These are phyloP conservation scores for Articulospora tetracladia DNA, from an alignment of 495 filamentous ascomycete genomes.

Conservation along the genomic window DNA sequence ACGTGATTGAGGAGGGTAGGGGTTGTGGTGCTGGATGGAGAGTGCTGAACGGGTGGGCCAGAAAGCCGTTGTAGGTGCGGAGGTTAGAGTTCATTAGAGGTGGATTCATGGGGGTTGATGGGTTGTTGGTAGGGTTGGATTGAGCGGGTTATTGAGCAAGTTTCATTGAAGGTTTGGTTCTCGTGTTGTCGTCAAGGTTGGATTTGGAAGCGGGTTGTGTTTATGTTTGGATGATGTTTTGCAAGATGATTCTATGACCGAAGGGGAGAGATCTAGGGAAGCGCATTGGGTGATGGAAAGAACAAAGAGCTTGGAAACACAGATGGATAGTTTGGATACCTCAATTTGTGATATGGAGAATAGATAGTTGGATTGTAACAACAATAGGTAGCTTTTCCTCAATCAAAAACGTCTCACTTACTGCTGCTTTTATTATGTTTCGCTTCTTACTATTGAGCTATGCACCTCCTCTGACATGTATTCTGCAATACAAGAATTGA, in stretches of 20 bases:
- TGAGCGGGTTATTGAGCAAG: neutral
- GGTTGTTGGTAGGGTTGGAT: neutral
- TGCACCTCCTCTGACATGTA: no score
- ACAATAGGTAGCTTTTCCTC: neutral
- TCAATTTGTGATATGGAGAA: neutral
- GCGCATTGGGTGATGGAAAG: no score
- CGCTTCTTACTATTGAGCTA: no score
- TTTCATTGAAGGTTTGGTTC: neutral
- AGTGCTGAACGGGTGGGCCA: conserved; percentile 80
- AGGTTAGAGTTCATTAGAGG: neutral
- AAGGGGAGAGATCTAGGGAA: no score
- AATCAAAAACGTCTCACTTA: no score
- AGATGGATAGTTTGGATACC: no score
- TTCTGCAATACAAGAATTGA: no score
- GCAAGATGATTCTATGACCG: neutral
- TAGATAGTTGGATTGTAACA: neutral
- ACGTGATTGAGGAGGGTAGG: conserved; percentile 80
- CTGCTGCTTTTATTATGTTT: no score
- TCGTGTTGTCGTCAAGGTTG: neutral
- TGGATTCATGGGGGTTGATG: neutral
- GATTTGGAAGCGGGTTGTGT: neutral
- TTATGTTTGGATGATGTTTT: neutral
- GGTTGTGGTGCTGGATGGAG: conserved; percentile 79
- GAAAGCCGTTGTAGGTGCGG: conserved; percentile 57
- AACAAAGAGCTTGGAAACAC: no score